Percentiles rank a stretch among this genome's conserved stretches.
phyloP scores from a whole-genome alignment of 371 early-diverging fungal species.

The Funneliformis caledonium region DNA sequence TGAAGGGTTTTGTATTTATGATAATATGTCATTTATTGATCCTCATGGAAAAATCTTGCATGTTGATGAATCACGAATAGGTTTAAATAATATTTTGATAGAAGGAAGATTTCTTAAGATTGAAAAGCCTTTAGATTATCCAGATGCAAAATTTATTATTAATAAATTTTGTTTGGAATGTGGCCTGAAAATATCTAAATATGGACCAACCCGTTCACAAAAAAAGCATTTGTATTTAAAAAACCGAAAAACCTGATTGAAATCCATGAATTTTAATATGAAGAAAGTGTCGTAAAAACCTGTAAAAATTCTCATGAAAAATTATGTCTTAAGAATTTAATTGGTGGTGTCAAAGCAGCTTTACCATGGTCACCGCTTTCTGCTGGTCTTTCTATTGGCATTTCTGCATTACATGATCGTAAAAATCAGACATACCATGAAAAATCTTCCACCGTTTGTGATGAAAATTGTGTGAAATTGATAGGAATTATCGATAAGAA shows the following conservation, averaged over 20 bases:
- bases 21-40: neutral
- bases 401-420: neutral
- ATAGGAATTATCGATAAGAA: neutral
- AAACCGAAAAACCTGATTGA: neutral
- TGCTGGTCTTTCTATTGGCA: neutral
- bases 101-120: neutral
- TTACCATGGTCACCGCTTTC: neutral
- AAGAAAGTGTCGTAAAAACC: neutral
- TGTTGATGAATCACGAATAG: neutral
- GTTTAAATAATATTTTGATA: neutral
- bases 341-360: neutral
- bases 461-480: neutral
- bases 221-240: neutral
- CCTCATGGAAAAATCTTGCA: neutral
- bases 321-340: neutral
- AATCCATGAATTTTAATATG: neutral
- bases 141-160: neutral
- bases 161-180: neutral
- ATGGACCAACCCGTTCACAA: neutral
- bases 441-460: neutral
- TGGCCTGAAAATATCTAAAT: neutral
- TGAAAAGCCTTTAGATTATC: neutral
- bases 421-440: neutral
- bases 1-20: neutral
- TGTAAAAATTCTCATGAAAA: neutral